A percentile compares a stretch with the other conserved stretches of the same genome.
Evolutionary conservation across 495 filamentous ascomycete species (phyloP).

Genomic region (Apodospora peruviana): DNA sequence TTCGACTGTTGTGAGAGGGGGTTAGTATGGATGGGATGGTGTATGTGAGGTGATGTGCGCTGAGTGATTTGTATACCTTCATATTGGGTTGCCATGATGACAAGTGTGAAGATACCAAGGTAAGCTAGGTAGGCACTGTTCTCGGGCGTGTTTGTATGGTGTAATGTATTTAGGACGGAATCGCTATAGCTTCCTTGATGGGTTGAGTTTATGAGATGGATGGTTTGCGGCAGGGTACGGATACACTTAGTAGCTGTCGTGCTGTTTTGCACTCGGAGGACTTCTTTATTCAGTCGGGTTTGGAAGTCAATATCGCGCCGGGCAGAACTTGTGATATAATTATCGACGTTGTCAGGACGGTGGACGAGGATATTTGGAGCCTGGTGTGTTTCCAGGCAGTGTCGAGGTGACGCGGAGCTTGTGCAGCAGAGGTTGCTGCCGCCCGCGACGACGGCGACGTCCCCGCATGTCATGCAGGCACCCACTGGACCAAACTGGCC

Average conservation of each 20-base stretch:
- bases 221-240: no score
- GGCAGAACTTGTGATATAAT: no score
- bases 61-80: conserved; percentile 32
- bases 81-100: conserved; percentile 41
- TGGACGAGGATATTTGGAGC: neutral
- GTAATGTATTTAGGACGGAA: no score
- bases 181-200: neutral
- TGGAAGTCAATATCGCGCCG: no score
- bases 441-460: neutral
- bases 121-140: no score
- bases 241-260: no score
- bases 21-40: conserved; percentile 3
- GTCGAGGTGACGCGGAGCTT: conserved; percentile 25
- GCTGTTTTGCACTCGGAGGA: no score
- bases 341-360: no score
- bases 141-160: no score
- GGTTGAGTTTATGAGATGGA: neutral
- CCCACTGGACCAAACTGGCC: no score
- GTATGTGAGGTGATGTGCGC: conserved; percentile 1
- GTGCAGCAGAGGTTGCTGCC: neutral
- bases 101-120: no score
- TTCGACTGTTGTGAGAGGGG: conserved; percentile 57
- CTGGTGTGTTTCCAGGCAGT: conserved; percentile 6
- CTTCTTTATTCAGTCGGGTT: no score
- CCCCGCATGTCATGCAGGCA: neutral